A percentile compares a stretch with the other conserved stretches of the same genome.
These are phyloP conservation scores for Crithidia brevicula DNA, from an alignment of 208 protist species.

Conservation along the genomic window DNA sequence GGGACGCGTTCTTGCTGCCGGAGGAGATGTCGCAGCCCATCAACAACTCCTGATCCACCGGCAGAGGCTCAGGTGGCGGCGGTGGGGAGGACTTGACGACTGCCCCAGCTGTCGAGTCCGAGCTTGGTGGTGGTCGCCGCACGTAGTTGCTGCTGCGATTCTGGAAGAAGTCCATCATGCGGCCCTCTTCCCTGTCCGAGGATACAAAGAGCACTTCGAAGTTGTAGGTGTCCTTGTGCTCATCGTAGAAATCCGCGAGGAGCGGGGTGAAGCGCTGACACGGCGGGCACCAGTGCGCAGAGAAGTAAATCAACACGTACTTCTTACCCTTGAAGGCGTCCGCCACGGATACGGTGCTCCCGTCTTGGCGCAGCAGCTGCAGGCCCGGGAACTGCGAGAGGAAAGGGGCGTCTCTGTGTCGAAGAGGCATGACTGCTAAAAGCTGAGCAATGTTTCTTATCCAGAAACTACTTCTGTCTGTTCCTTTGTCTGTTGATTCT, in stretches of 20 bases:
- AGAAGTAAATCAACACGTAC: slow-evolving; percentile 81
- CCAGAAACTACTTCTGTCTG: no score
- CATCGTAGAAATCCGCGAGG: slow-evolving; percentile 67
- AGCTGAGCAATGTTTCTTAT: neutral
- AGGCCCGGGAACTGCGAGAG: slow-evolving; percentile 32
- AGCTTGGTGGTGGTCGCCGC: slow-evolving; percentile 8
- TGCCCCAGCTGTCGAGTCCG: neutral
- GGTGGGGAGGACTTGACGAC: no score
- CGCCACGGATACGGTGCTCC: slow-evolving; percentile 25
- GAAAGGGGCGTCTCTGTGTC: slow-evolving; percentile 23
- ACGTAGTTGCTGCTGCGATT: slow-evolving; percentile 53
- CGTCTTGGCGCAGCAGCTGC: slow-evolving; percentile 47
- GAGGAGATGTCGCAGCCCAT: slow-evolving; percentile 11
- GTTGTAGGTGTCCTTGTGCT: slow-evolving; percentile 29
- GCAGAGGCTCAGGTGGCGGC: neutral
- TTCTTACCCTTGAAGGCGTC: slow-evolving; percentile 46
- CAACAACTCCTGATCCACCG: neutral
- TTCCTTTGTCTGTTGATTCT: no score
- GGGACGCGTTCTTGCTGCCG: neutral
- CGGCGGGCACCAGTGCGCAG: slow-evolving; percentile 82
- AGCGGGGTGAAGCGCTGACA: slow-evolving; percentile 83
- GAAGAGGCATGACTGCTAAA: slow-evolving; percentile 2
- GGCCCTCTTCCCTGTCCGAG: slow-evolving; percentile 52
- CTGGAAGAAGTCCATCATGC: slow-evolving; percentile 69
- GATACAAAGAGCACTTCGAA: slow-evolving; percentile 84